Evolutionary conservation across 495 filamentous ascomycete species (phyloP), one percentile per base, ranked within the genome.

Genomic region (Lasiosphaeriaceae sp.): DNA sequence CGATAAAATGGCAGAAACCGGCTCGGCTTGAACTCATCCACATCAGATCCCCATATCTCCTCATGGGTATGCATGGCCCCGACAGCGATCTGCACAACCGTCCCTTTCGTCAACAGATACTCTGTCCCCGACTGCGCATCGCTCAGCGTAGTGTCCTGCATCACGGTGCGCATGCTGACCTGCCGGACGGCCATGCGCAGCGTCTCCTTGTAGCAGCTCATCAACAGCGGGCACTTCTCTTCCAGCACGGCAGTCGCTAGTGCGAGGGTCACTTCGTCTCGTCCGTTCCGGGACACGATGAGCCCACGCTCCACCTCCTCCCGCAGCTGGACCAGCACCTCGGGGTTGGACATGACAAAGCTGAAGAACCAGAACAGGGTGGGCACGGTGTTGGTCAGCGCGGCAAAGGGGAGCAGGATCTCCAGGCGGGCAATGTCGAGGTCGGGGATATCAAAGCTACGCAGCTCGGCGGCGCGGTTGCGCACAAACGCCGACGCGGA

Each of bases 141-240:
- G 0, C 2, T 56, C 16, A 63, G 46, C 17, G 49, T 48, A 7
- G 54, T 58, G 48, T 64, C 57, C 31, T 60, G 29, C 47, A 58
- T 35, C 35, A 48, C 59, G 4, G 47, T 55, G 5, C 59, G 37
- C 45, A 56, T 57, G 22, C 45, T 47, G 19, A 60, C 46, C 34
- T 64, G 57, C 19, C 57, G 57, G 37, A 57, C 47, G 3, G 52
- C 29, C 6, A 11, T 3, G 2, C 61, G 50, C 45, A 57, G 46
- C 24, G 54, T 63, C 53, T 63, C 61, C 1, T 23, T 24, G 29
- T 59, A 63, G 26, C 56, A 63, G n/a, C 43, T 50, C 54, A 47
- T 39, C 20, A 63, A 14, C 4, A 59, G 44, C 0, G 61, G 61
- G 29, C 54, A 59, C 21, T 47, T 19, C 17, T 57, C 46, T 39